phyloP scores from a whole-genome alignment of 148 eudicot genomes.

The Silene uniflora region DNA sequence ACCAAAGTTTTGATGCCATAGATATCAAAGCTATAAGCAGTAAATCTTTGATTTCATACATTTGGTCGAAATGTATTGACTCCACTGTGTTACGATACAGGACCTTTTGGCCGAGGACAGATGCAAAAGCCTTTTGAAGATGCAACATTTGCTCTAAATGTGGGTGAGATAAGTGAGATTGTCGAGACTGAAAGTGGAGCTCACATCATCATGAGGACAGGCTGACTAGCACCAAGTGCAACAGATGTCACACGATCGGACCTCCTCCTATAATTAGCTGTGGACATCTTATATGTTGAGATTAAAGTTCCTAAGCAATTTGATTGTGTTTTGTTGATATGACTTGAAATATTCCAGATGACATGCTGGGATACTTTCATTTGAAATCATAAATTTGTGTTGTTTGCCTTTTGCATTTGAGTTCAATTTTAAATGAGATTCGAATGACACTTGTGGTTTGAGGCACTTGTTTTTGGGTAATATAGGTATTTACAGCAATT shows the following conservation, averaged over 20 bases:
- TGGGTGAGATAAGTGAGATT: conserved; percentile 83
- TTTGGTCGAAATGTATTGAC: neutral
- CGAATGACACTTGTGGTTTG: neutral
- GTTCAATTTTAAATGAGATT: neutral
- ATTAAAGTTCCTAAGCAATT: neutral
- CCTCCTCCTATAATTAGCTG: neutral
- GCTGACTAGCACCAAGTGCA: conserved; percentile 26
- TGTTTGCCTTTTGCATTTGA: neutral
- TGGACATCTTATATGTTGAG: conserved; percentile 11
- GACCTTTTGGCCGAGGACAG: conserved; percentile 74
- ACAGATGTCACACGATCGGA: neutral
- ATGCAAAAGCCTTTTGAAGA: conserved; percentile 99
- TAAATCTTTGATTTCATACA: neutral
- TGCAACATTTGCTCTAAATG: conserved; percentile 74
- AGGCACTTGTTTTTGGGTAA: neutral
- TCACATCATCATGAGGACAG: conserved; percentile 85
- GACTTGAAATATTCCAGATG: neutral
- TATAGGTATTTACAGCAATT: too few species aligned
- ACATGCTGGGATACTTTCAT: conserved; percentile 1
- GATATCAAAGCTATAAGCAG: neutral
- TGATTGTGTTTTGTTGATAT: conserved; percentile 9
- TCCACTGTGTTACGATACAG: conserved; percentile 32
- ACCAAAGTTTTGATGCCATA: too few species aligned
- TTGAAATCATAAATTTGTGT: conserved; percentile 4
- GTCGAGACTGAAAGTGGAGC: conserved; percentile 96